These are phyloP conservation scores for Globisporangium sylvaticum DNA, from an alignment of 352 stramenopile species.

Conservation along the genomic window DNA sequence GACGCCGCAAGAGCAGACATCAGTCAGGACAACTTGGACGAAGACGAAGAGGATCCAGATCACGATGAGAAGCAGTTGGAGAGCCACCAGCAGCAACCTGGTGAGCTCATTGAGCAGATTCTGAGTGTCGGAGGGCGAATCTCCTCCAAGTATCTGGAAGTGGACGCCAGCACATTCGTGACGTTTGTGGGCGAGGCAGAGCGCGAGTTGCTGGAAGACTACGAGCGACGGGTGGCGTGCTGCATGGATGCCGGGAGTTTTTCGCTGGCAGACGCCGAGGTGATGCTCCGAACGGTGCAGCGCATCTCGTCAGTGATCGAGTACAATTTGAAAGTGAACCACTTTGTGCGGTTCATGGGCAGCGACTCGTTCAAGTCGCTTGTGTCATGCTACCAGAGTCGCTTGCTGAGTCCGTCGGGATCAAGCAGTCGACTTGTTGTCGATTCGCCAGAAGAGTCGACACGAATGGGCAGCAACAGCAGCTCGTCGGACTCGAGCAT, in stretches of 20 bases:
- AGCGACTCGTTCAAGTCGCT: slow-evolving; percentile 79
- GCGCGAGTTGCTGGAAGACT: slow-evolving; percentile 49
- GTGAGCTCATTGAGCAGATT: slow-evolving; percentile 72
- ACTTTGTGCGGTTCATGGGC: slow-evolving; percentile 86
- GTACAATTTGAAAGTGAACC: slow-evolving; percentile 77
- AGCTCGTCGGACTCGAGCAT: slow-evolving; percentile 72
- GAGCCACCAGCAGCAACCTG: slow-evolving; percentile 21
- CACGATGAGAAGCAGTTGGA: slow-evolving; percentile 6
- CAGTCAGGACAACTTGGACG: slow-evolving; percentile 24
- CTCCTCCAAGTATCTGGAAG: slow-evolving; percentile 56
- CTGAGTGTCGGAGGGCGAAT: slow-evolving; percentile 47
- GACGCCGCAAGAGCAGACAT: slow-evolving; percentile 32
- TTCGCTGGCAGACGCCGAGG: slow-evolving; percentile 57
- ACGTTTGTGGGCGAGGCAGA: slow-evolving; percentile 68
- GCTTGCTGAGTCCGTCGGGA: slow-evolving; percentile 60
- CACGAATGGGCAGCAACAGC: slow-evolving; percentile 16
- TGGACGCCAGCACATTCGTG: slow-evolving; percentile 50
- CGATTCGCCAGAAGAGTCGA: slow-evolving; percentile 23
- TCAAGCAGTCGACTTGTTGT: slow-evolving; percentile 13
- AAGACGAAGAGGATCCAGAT: slow-evolving; percentile 4
- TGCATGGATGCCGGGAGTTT: slow-evolving; percentile 67
- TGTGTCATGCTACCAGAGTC: slow-evolving; percentile 71
- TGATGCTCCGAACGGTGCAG: slow-evolving; percentile 49
- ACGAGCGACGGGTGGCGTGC: slow-evolving; percentile 49
- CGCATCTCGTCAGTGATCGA: slow-evolving; percentile 62